These are phyloP conservation scores for Arachnopeziza araneosa DNA, from an alignment of 2,329 filamentous ascomycete species.

Conservation along the genomic window DNA sequence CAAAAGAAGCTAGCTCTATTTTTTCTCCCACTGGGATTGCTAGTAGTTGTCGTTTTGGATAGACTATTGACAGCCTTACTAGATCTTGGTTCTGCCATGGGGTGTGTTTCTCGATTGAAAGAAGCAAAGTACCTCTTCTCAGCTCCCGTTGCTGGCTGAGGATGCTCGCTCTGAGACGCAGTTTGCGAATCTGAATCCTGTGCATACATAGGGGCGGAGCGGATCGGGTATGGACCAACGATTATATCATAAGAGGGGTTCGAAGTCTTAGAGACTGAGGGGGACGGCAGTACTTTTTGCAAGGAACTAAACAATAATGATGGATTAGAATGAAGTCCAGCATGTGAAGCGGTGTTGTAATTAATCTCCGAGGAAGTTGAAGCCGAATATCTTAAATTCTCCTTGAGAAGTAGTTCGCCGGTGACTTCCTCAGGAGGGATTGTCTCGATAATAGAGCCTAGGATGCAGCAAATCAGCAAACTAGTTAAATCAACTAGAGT, in stretches of 20 bases:
- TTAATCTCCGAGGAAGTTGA: background rate
- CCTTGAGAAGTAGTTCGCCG: background rate
- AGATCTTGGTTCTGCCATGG: too few relatives aligned
- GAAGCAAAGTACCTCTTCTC: too few relatives aligned
- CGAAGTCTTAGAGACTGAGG: background rate
- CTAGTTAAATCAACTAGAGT: background rate
- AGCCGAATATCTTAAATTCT: background rate
- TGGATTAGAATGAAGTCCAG: background rate
- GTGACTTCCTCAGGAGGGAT: background rate
- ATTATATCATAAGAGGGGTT: background rate
- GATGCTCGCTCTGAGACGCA: background rate
- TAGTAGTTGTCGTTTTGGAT: too few relatives aligned
- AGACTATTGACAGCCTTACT: too few relatives aligned
- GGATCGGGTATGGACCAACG: background rate
- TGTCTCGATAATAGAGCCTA: background rate
- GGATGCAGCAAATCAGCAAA: background rate
- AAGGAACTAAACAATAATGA: background rate
- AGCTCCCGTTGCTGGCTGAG: too few relatives aligned
- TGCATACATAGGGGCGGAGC: background rate
- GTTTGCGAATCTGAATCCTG: background rate
- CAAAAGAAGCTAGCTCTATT: background rate
- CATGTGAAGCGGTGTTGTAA: background rate
- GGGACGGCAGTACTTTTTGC: background rate
- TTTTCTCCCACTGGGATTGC: background rate
- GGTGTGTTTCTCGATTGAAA: too few relatives aligned